phyloP scores from a whole-genome alignment of 768 basidiomycete species.

The Pleurotus cornucopiae region DNA sequence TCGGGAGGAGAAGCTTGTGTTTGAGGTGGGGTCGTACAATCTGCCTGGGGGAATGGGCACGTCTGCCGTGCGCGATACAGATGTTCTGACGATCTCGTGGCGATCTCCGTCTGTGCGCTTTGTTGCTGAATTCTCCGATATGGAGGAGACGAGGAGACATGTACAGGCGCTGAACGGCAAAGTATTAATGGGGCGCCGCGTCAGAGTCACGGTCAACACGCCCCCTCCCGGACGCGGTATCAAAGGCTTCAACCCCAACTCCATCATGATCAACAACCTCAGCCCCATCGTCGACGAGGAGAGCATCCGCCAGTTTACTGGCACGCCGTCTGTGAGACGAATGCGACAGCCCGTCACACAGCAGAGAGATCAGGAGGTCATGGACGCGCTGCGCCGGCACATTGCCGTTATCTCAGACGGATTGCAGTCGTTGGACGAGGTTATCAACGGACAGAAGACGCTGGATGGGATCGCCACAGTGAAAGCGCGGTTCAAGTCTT shows the following conservation, averaged over 20 bases:
- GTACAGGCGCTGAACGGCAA: constrained; percentile 31
- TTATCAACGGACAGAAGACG: constrained; percentile 11
- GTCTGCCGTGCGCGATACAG: constrained; percentile 23
- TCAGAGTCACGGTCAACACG: constrained; percentile 39
- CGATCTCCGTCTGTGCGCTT: constrained; percentile 39
- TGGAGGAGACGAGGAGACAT: constrained; percentile 28
- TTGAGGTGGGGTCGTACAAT: constrained; percentile 38
- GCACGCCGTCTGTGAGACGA: constrained; percentile 19
- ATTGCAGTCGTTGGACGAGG: constrained; percentile 22
- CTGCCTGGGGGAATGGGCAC: constrained; percentile 38
- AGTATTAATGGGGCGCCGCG: constrained; percentile 32
- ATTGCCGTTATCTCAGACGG: constrained; percentile 6
- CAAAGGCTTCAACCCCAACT: constrained; percentile 21
- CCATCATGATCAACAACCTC: constrained; percentile 42
- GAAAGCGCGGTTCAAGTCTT: constrained; percentile 42
- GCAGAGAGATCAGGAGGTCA: constrained; percentile 18
- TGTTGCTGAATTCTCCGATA: constrained; percentile 35
- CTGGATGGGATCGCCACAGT: constrained; percentile 28
- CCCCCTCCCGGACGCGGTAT: constrained; percentile 27
- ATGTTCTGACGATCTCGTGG: constrained; percentile 50
- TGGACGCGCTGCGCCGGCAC: constrained; percentile 17
- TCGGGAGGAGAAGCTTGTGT: constrained; percentile 32
- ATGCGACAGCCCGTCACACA: constrained; percentile 13
- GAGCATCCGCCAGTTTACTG: constrained; percentile 26
- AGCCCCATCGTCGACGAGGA: constrained; percentile 21